These are phyloP conservation scores for Schwanniomyces pseudopolymorphus DNA, from an alignment of 805 yeast genomes.

Conservation along the genomic window DNA sequence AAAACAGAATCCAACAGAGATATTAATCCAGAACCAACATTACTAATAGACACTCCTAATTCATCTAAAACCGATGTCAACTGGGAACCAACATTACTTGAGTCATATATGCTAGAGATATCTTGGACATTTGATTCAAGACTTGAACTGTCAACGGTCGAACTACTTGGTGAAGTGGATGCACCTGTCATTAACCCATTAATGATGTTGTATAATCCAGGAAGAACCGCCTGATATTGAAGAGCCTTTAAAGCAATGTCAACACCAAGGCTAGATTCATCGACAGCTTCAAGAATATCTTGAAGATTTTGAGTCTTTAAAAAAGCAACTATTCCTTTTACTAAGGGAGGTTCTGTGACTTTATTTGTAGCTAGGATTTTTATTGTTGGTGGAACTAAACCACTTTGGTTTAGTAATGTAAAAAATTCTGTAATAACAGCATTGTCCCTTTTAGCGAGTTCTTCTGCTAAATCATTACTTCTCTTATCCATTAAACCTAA, in stretches of 20 bases:
- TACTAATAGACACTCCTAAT: slow-evolving; percentile 8
- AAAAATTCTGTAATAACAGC: slow-evolving; percentile 23
- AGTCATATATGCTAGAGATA: slow-evolving; percentile 8
- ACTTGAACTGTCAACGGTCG: slow-evolving; percentile 7
- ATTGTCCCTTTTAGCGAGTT: slow-evolving; percentile 12
- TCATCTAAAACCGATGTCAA: slow-evolving; percentile 1
- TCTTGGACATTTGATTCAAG: slow-evolving; percentile 10
- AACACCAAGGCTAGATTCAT: slow-evolving; percentile 24
- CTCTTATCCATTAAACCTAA: neutral
- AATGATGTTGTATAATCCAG: slow-evolving; percentile 15
- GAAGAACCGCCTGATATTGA: slow-evolving; percentile 13
- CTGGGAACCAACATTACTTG: slow-evolving; percentile 2
- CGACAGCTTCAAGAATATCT: slow-evolving; percentile 21
- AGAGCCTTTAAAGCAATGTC: slow-evolving; percentile 20
- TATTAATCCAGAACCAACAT: slow-evolving; percentile 9
- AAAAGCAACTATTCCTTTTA: slow-evolving; percentile 21
- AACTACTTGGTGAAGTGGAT: slow-evolving; percentile 9
- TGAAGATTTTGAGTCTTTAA: slow-evolving; percentile 20
- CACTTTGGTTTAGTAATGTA: slow-evolving; percentile 18
- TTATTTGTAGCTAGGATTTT: slow-evolving; percentile 20
- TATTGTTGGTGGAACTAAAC: slow-evolving; percentile 18
- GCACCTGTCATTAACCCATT: slow-evolving; percentile 15
- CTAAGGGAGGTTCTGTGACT: slow-evolving; percentile 25
- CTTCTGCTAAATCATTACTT: neutral
- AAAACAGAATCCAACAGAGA: slow-evolving; percentile 15